Percentiles rank a stretch among this genome's conserved stretches.
Evolutionary conservation across 352 stramenopile species (phyloP).

Genomic region (Peronospora belbahrii): DNA sequence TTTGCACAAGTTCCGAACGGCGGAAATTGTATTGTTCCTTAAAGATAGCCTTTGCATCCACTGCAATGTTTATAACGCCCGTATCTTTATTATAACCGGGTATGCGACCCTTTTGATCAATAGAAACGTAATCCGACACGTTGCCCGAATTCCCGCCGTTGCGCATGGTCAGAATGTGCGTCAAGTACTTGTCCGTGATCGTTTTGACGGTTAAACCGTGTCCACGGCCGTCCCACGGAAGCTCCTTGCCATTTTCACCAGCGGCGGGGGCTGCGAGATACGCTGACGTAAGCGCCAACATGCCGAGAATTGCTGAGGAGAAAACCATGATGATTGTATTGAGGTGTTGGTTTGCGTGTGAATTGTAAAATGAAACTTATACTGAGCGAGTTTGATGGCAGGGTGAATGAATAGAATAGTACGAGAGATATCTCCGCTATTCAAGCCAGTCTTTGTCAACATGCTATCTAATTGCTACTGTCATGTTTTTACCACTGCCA

Average conservation of each 20-base stretch:
- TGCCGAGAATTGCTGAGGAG: slow-evolving; percentile 2
- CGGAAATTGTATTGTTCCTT: slow-evolving; percentile 4
- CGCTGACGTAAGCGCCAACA: background rate
- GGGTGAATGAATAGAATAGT: no score
- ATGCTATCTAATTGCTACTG: no score
- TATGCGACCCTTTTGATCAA: slow-evolving; percentile 35
- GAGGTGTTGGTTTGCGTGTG: background rate
- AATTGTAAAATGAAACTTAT: background rate
- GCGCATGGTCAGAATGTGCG: slow-evolving; percentile 52
- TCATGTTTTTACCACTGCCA: no score
- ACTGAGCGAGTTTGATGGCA: no score
- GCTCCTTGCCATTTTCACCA: background rate
- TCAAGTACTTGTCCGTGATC: slow-evolving; percentile 48
- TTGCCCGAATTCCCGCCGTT: slow-evolving; percentile 23
- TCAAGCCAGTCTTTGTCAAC: no score
- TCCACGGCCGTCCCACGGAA: slow-evolving; percentile 54
- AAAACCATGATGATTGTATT: slow-evolving; percentile 4
- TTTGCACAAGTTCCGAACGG: slow-evolving; percentile 8
- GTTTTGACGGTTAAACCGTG: slow-evolving; percentile 45
- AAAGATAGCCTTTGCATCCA: slow-evolving; percentile 7
- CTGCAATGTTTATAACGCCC: slow-evolving; percentile 37
- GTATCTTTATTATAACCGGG: slow-evolving; percentile 54
- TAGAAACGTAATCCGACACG: slow-evolving; percentile 35
- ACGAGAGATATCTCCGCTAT: no score
- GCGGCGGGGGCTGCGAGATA: slow-evolving; percentile 2